phyloP scores from a whole-genome alignment of 108 stramenopile species.

The Conticribra weissflogii region DNA sequence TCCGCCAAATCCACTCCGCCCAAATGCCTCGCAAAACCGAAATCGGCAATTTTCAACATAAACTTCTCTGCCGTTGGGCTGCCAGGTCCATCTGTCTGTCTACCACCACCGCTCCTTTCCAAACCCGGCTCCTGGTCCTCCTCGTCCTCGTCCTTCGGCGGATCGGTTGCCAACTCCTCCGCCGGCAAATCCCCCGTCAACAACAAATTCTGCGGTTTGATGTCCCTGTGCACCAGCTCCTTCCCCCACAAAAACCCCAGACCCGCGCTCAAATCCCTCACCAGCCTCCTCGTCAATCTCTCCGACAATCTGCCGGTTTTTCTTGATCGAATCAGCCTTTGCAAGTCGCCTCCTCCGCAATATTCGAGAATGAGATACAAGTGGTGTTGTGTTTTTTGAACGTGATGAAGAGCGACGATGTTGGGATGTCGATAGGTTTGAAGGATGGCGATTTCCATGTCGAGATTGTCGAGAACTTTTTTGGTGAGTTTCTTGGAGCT shows the following conservation, averaged over 20 bases:
- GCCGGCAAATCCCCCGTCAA: conserved; percentile 81
- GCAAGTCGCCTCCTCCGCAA: conserved; percentile 95
- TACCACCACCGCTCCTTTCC: conserved; percentile 27
- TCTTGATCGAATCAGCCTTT: conserved; percentile 81
- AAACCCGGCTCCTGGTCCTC: conserved; percentile 27
- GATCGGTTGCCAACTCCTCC: conserved; percentile 64
- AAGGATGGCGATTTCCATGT: conserved; percentile 96
- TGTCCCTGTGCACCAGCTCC: conserved; percentile 92
- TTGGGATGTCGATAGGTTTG: conserved; percentile 90
- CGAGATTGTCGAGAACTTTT: conserved; percentile 95
- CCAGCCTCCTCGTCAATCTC: conserved; percentile 78
- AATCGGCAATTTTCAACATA: conserved; percentile 94
- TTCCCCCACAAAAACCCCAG: conserved; percentile 88
- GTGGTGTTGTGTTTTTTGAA: conserved; percentile 83
- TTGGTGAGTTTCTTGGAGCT: conserved; percentile 85
- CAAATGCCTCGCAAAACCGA: conserved; percentile 97
- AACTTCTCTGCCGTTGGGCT: conserved; percentile 58
- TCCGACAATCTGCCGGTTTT: conserved; percentile 78
- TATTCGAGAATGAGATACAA: conserved; percentile 97
- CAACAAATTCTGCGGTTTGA: conserved; percentile 97
- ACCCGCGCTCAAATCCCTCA: conserved; percentile 91
- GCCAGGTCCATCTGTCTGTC: too few species aligned
- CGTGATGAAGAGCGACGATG: conserved; percentile 87
- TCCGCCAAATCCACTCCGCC: conserved; percentile 91
- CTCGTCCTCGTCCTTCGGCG: conserved; percentile 47